Evolutionary conservation across 1,284 basidiomycete genomes (phyloP), one percentile per base, ranked within the genome.

Genomic region (Leccinum griseonigrum): DNA sequence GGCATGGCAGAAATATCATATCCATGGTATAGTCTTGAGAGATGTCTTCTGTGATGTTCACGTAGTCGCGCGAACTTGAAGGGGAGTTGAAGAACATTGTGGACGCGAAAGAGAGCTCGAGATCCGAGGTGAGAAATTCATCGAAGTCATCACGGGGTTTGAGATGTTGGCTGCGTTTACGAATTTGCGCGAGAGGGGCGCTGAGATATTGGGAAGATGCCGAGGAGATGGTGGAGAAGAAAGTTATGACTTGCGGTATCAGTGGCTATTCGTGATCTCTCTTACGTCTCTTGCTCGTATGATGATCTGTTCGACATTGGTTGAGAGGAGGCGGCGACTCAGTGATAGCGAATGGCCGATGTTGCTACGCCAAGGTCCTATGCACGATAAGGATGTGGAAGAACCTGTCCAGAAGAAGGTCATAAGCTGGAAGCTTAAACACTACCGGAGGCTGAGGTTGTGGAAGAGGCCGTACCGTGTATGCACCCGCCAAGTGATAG

Each of bases 41-140:
- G 61, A 73, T 74, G 40, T 85, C 82, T 40, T 79, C 75, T 31
- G 80, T 68, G 60, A 87, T 72, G 56, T 76, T 72, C 60, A 79
- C 69, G 60, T 76, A 68, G 32, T 81, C 77, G 56, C 76, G 80
- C 10, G 22, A 26, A 26, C 22, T 26, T 26, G 83, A 78, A 38
- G 90, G 88, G 29, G 90, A 91, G 69, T 89, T 82, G 52, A 92
- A 76, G 7, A 90, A 92, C 74, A 92, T 86, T 64, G 82, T 90
- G 31, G 89, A 91, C 13, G 88, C 88, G 71, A 92, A 92, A 14
- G 90, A 92, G 50, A 85, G 78, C 70, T 92, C 90, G 53, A 92
- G 81, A 68, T 91, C 87, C 13, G 86, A 88, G 31, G 85, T 85
- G 54, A 87, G 79, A 72, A 86, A 87, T 50, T 87, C 83, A 63